Percentiles rank a stretch among this genome's conserved stretches.
phyloP scores from a whole-genome alignment of 2,329 filamentous ascomycete species.

The Aureobasidium sp. region DNA sequence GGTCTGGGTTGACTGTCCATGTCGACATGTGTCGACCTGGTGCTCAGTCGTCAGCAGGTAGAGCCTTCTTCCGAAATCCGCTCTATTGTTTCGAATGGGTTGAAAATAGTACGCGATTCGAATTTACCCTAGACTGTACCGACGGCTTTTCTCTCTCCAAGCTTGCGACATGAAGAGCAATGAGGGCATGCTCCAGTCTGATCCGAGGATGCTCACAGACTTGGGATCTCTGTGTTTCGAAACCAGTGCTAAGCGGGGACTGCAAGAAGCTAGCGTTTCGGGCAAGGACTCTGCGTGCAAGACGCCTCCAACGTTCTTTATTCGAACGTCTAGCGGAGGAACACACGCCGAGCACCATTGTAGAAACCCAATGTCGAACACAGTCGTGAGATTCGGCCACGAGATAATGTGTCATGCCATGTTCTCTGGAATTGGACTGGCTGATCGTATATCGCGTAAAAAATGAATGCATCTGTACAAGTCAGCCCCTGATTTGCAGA shows the following conservation, averaged over 20 bases:
- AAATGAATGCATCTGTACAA: neutral
- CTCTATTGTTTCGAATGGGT: neutral
- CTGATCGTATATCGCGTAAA: neutral
- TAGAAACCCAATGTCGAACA: neutral
- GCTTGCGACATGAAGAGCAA: neutral
- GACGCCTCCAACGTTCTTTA: slow-evolving; percentile 6
- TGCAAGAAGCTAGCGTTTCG: slow-evolving; percentile 3
- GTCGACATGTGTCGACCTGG: neutral
- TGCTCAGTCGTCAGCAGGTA: neutral
- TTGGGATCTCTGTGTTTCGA: neutral
- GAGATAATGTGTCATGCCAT: neutral
- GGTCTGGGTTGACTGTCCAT: neutral
- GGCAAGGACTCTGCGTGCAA: too few species aligned
- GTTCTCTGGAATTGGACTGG: neutral
- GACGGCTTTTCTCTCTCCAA: neutral
- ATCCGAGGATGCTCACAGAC: neutral
- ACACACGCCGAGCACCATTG: neutral
- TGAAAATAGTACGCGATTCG: slow-evolving; percentile 4
- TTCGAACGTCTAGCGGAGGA: neutral
- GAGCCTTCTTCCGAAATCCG: neutral
- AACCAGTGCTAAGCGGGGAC: neutral
- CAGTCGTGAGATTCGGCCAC: neutral
- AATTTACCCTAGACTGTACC: neutral
- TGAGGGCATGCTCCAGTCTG: neutral
- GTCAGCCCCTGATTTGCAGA: slow-evolving; percentile 1